Percentiles rank a stretch among this genome's conserved stretches.
Conservation (phyloP, 176 grass and related monocot species). For the Oryza nivara region DNA sequence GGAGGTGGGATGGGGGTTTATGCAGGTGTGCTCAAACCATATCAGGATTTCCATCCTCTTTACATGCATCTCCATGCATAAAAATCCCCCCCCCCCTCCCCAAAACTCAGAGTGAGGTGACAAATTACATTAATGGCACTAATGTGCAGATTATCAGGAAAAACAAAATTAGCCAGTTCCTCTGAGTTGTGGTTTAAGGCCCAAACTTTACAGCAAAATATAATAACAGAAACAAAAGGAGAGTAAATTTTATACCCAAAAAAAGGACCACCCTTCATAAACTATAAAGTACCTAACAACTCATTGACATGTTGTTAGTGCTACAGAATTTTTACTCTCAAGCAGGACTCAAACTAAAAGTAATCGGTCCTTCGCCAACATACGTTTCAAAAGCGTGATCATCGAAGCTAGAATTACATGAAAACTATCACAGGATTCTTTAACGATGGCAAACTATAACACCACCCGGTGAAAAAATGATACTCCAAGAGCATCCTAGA, state of each 20-base stretch:
- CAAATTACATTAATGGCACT: slow-evolving; percentile 19
- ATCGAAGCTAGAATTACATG: background rate
- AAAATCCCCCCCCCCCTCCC: background rate
- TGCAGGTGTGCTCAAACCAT: background rate
- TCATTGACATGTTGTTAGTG: too few relatives aligned
- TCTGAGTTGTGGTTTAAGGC: background rate
- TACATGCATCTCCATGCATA: slow-evolving; percentile 8
- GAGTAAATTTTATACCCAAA: background rate
- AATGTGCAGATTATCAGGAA: background rate
- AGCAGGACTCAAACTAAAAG: background rate
- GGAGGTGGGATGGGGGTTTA: background rate
- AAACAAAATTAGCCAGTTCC: background rate
- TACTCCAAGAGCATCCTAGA: background rate
- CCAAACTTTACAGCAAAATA: background rate
- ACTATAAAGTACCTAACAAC: too few relatives aligned
- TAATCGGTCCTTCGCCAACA: background rate
- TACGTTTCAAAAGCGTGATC: background rate
- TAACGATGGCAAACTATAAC: background rate
- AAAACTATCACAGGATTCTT: background rate
- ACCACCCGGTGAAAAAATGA: slow-evolving; percentile 2
- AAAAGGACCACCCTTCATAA: background rate
- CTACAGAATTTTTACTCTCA: too few relatives aligned
- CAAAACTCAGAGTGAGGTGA: slow-evolving; percentile 6
- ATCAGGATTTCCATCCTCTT: background rate
- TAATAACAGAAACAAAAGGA: background rate